phyloP scores from a whole-genome alignment of 169 alveolate genomes.

The Condylostoma magnum region DNA sequence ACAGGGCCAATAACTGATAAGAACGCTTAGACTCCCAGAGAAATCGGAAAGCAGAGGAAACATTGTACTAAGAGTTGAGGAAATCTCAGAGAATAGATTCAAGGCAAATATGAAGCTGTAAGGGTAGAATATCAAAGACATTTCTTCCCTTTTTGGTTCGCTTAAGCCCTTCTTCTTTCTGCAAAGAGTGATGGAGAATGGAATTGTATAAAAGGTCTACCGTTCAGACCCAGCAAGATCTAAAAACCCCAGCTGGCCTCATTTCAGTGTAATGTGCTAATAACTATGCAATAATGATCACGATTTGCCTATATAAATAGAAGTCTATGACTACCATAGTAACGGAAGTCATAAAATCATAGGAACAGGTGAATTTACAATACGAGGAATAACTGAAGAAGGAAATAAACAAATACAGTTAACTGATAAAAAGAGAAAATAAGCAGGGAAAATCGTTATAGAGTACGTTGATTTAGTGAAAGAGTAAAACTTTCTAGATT shows the following conservation, averaged over 20 bases:
- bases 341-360: constrained; percentile 1
- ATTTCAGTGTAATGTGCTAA: not conserved
- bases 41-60: constrained; percentile 42
- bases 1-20: constrained; percentile 29
- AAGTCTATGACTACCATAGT: not conserved
- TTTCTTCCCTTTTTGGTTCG: not conserved
- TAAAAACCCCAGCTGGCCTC: not conserved
- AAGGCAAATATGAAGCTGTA: constrained; percentile 1
- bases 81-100: not conserved
- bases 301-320: not conserved
- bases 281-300: constrained; percentile 12
- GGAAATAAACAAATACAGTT: not conserved
- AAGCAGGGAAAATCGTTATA: constrained; percentile 18
- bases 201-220: constrained; percentile 7
- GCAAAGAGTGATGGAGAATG: constrained; percentile 2
- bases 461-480: constrained; percentile 4
- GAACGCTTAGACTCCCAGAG: constrained; percentile 20
- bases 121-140: not conserved
- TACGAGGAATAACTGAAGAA: not conserved
- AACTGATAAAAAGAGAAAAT: not conserved
- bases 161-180: constrained; percentile 3
- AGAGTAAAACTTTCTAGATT: constrained; percentile 66
- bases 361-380: constrained; percentile 8
- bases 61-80: constrained; percentile 49
- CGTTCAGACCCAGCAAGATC: not conserved